Base-by-base conservation (phyloP, 805 yeast species). In the Phaffomyces thermotolerans region DNA sequence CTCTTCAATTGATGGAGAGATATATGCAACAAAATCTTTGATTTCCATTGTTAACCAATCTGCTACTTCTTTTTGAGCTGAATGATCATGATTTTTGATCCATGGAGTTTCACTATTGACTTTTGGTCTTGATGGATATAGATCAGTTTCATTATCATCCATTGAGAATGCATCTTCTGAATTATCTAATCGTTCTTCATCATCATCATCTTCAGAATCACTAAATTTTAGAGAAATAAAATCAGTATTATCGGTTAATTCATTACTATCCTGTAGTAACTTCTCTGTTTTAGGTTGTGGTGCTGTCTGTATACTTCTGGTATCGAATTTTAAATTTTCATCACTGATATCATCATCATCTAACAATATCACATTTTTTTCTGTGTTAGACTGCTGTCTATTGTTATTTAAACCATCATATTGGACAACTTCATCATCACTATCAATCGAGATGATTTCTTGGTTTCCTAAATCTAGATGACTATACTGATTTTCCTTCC, bases 1-100 rank as follows among this genome's bases (percentile, higher is more conserved):
- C 54, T 91, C 98, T 14, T 69, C 75, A 35, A 70, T 75, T 1
- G 91, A 79, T 2, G 98, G 98, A 1, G 96, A 84, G 23, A 90
- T 79, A 61, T 89, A 91, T 38, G 78, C 75, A 25, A 85, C 83
- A 60, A 88, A 91, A 57, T 88, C 95, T 50, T 75, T 75, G 49
- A 91, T 85, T 60, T 91, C 98, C 63, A 75, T 69, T 4, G 93
- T 84, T 20, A 91, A 70, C 93, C 96, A 88, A 52, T 84, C 90
- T 1, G 90, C 81, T 30, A 89, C 78, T 53, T 85, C 95, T 50
- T 74, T 72, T 58, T 84, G 89, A 42, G 68, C 75, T 1, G 87
- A 77, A 57, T 86, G 95, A 53, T 86, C 91, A 51, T 81, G 84
- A 48, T 81, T 78, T 42, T 78, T 70, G 22, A 85, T 73, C 96